Evolutionary conservation across 176 grass and related monocot species (phyloP).

Genomic region (Oryza coarctata): DNA sequence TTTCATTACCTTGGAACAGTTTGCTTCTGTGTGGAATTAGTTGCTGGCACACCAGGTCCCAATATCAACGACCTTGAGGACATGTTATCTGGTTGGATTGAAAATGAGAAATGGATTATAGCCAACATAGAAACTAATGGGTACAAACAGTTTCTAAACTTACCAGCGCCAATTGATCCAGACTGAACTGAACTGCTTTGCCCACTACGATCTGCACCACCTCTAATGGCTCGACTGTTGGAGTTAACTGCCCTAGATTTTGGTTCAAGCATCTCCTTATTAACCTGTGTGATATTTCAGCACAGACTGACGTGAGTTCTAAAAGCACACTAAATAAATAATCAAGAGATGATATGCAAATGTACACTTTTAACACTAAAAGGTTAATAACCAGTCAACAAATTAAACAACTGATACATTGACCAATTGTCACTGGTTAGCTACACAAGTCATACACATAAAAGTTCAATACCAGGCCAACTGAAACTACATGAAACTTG

Average conservation of each 20-base stretch:
- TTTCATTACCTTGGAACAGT: conserved; percentile 55
- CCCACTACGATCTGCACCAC: conserved; percentile 48
- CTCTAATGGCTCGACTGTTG: conserved; percentile 56
- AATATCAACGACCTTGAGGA: conserved; percentile 60
- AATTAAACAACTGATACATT: conserved; percentile 5
- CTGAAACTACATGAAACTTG: conserved; percentile 16
- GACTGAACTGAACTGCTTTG: conserved; percentile 57
- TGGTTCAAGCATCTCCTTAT: conserved; percentile 62
- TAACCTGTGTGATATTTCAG: conserved; percentile 59
- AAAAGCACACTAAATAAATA: not conserved
- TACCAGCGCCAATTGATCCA: conserved; percentile 52
- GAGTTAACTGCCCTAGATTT: conserved; percentile 73
- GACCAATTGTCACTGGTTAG: not conserved
- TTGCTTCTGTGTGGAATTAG: conserved; percentile 48
- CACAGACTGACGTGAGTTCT: conserved; percentile 26
- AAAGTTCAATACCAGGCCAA: conserved; percentile 22
- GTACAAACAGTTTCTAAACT: conserved; percentile 13
- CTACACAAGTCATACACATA: not conserved
- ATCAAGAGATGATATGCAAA: conserved; percentile 30
- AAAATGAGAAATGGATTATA: conserved; percentile 28
- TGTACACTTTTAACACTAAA: conserved; percentile 27
- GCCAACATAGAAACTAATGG: conserved; percentile 30
- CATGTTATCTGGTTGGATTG: conserved; percentile 45
- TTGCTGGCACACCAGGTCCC: conserved; percentile 53
- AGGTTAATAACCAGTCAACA: not conserved